Evolutionary conservation across 805 yeast genomes (phyloP).

Genomic region (Saccharomycopsis fermentans): DNA sequence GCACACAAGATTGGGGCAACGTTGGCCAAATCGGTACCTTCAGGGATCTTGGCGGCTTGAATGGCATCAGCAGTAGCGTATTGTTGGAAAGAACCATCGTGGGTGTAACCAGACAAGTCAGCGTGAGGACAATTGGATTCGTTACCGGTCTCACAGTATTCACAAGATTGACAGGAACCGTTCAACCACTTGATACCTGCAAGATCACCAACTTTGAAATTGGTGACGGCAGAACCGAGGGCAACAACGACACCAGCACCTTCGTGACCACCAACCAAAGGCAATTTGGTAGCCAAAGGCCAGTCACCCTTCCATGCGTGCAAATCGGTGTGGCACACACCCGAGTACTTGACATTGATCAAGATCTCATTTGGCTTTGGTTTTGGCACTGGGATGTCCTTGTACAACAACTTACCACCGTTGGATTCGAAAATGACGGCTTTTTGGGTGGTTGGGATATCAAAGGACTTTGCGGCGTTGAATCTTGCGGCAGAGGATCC

Average conservation of each 20-base stretch:
- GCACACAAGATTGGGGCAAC: conserved; percentile 59
- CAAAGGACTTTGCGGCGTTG: neutral
- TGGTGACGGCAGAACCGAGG: conserved; percentile 43
- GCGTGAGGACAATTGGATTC: conserved; percentile 49
- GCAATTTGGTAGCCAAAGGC: conserved; percentile 48
- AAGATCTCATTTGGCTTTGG: conserved; percentile 50
- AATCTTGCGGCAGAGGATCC: neutral
- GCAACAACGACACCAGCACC: conserved; percentile 60
- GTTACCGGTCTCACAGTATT: conserved; percentile 40
- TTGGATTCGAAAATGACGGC: conserved; percentile 42
- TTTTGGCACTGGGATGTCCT: conserved; percentile 45
- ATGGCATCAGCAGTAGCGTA: conserved; percentile 80
- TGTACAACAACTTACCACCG: conserved; percentile 39
- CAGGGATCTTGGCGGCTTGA: conserved; percentile 74
- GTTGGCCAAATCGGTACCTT: conserved; percentile 60
- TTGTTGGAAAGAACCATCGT: conserved; percentile 75
- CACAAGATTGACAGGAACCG: conserved; percentile 52
- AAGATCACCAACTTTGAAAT: conserved; percentile 48
- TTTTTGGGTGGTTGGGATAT: conserved; percentile 40
- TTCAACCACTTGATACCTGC: conserved; percentile 61
- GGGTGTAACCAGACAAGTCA: conserved; percentile 46
- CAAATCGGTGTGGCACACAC: conserved; percentile 57
- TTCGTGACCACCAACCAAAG: conserved; percentile 59
- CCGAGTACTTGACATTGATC: conserved; percentile 51
- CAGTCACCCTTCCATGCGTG: conserved; percentile 65